A percentile compares a stretch with the other conserved stretches of the same genome.
These are phyloP conservation scores for Candida nanaspora DNA, from an alignment of 805 yeast species.

Conservation along the genomic window DNA sequence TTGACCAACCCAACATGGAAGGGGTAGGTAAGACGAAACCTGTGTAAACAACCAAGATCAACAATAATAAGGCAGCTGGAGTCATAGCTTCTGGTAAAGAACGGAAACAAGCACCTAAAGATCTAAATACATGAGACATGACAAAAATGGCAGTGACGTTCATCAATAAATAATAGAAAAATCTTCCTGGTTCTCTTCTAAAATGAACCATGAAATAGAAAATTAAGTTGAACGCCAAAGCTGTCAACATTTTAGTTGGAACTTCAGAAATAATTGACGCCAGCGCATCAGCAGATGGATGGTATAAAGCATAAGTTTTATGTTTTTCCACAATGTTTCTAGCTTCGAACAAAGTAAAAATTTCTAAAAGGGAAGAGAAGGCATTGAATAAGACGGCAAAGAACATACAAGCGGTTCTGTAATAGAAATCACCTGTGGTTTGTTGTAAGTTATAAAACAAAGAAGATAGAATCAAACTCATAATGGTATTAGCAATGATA, in stretches of 20 bases:
- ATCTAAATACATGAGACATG: constrained; percentile 50
- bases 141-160: constrained; percentile 35
- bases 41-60: constrained; percentile 41
- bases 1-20: constrained; percentile 54
- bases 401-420: constrained; percentile 59
- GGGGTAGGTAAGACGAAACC: constrained; percentile 55
- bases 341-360: constrained; percentile 46
- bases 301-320: constrained; percentile 47
- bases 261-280: constrained; percentile 54
- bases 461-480: constrained; percentile 52
- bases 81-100: constrained; percentile 50
- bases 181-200: constrained; percentile 43
- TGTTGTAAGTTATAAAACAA: constrained; percentile 44
- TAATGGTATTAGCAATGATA: constrained; percentile 37
- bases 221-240: constrained; percentile 40
- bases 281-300: constrained; percentile 53
- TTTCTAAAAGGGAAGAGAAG: constrained; percentile 52
- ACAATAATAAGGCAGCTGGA: constrained; percentile 45
- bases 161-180: constrained; percentile 45
- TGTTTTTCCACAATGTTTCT: constrained; percentile 55
- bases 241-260: constrained; percentile 40
- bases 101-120: constrained; percentile 41
- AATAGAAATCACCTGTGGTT: constrained; percentile 41
- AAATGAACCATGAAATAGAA: constrained; percentile 49
- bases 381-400: constrained; percentile 60